A percentile compares a stretch with the other conserved stretches of the same genome.
Evolutionary conservation across 306 rosid species (phyloP).

Genomic region (Lathyrus aphaca): DNA sequence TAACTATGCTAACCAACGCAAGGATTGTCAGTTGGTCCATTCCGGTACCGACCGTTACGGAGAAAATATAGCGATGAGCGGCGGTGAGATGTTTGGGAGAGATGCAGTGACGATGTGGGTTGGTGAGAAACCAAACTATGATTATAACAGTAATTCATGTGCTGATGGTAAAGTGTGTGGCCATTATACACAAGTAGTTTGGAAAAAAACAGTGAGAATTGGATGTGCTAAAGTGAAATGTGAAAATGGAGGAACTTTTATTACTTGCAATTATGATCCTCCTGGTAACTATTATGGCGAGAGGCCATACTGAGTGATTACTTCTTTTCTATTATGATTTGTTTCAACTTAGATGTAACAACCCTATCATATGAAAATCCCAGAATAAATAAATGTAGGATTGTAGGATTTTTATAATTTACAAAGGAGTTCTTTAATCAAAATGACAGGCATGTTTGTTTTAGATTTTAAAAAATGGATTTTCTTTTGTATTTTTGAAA

Average conservation of each 20-base stretch:
- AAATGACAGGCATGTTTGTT: no score
- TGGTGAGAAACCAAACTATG: conserved; percentile 42
- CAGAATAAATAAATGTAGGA: no score
- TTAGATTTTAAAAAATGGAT: no score
- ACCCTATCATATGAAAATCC: neutral
- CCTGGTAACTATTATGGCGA: neutral
- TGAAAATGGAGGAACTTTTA: conserved; percentile 41
- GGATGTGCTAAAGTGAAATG: conserved; percentile 64
- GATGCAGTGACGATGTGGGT: conserved; percentile 47
- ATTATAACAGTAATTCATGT: conserved; percentile 38
- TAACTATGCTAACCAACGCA: conserved; percentile 25
- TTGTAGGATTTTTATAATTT: no score
- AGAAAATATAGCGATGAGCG: conserved; percentile 21
- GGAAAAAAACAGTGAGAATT: conserved; percentile 40
- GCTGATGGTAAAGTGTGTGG: conserved; percentile 35
- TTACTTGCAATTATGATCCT: conserved; percentile 53
- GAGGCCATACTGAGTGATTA: neutral
- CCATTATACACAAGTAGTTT: conserved; percentile 63
- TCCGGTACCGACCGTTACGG: conserved; percentile 35
- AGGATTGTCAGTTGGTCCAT: conserved; percentile 38
- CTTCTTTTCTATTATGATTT: no score
- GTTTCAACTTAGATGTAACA: no score
- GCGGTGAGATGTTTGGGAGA: neutral
- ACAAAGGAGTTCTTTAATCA: no score
- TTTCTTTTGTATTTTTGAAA: no score